Evolutionary conservation across 164 flowering plant species (phyloP).

Genomic region (Warburgia ugandensis): DNA sequence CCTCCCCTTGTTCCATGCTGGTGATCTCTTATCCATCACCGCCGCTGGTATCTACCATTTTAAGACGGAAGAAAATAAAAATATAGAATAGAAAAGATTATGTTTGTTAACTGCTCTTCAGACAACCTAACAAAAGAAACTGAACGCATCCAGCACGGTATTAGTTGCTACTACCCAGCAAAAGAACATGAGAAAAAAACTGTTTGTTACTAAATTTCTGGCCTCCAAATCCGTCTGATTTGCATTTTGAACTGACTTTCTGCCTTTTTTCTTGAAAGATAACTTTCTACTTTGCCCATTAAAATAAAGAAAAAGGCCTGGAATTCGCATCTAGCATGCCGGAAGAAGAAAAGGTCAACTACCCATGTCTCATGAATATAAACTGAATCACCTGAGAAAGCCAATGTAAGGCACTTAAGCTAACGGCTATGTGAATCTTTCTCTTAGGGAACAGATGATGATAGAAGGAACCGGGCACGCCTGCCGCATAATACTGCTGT

Average conservation of each 20-base stretch:
- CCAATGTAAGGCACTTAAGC: constrained; percentile 36
- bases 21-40: constrained; percentile 25
- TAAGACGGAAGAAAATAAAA: not conserved
- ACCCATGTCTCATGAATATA: not conserved
- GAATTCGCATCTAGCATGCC: too few relatives aligned
- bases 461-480: constrained; percentile 34
- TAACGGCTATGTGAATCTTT: constrained; percentile 33
- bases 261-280: too few relatives aligned
- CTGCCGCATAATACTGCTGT: constrained; percentile 22
- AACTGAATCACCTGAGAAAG: constrained; percentile 21
- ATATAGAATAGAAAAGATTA: not conserved
- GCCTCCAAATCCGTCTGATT: too few relatives aligned
- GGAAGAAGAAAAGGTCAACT: too few relatives aligned
- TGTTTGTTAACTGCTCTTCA: too few relatives aligned
- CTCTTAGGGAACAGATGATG: constrained; percentile 25
- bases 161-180: not conserved
- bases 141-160: not conserved
- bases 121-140: not conserved
- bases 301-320: too few relatives aligned
- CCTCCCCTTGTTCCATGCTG: constrained; percentile 35
- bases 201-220: too few relatives aligned
- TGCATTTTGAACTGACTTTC: too few relatives aligned
- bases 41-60: constrained; percentile 22
- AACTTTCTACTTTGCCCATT: too few relatives aligned
- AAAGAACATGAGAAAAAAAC: not conserved